Evolutionary conservation across 2,329 filamentous ascomycete species (phyloP), one percentile per base, ranked within the genome.

Genomic region (Ophiocordyceps sinensis): DNA sequence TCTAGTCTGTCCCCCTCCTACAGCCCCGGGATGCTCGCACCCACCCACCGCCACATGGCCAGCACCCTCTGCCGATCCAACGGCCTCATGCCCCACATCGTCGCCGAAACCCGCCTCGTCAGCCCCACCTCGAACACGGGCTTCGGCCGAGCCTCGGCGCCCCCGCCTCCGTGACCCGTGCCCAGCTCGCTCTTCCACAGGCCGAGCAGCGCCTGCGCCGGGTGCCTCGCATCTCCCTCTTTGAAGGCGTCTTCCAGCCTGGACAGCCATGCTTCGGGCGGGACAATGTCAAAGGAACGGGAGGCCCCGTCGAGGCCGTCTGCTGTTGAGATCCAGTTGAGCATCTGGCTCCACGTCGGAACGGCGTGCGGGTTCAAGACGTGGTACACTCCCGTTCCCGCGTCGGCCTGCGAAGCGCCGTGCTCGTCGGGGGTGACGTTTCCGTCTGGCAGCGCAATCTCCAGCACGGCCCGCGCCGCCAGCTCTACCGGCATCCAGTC

Each of bases 401-500:
- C 26, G 15, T 30, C 13, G 1, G 7, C 6, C 14, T 4, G 9
- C 2, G 28, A 9, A 5, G 17, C 28, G 37, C 19, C 14, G 17
- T 26, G 7, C 7, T 36, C 15, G 12, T n/a, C 19, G 15, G 3
- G 1, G 10, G 7, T 21, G 15, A 2, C 7, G 14, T 28, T 36
- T 37, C 28, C 37, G 6, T 19, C 9, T 17, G 12, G 4, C 8
- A 19, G 41, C 1, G 46, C 35, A 31, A 68, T 54, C 15, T 69
- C 62, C 2, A 64, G 35, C 2, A 69, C 51, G 0, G 61, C 57
- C 17, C 51, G 50, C 0, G 67, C 67, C 17, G 67, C 65, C 1
- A 55, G 49, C 38, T 72, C 65, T 1, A 68, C 67, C 0, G 66
- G 66, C 6, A 70, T 46, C 67, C 67, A 71, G 3, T 70, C 70